Base-by-base conservation (phyloP, 305 asterid genomes). In the Fraxinus greggii region DNA sequence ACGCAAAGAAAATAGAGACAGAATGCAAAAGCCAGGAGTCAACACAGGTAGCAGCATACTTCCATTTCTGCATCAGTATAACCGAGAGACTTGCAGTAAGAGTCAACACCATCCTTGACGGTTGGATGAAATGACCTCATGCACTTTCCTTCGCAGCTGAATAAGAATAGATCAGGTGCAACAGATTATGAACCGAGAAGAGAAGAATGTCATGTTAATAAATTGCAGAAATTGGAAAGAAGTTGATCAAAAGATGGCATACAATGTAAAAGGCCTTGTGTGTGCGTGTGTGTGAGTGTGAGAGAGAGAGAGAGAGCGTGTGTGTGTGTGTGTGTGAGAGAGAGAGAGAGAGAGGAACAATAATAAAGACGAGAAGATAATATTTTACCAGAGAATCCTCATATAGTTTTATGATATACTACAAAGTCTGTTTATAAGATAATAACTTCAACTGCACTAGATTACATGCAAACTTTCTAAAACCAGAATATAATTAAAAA, bases 61-160 rank as follows among this genome's bases (percentile, higher is more conserved):
- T 87, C 89, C 70, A 88, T 76, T 85, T 92, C 88, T 69, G 78
- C 92, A n/a, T 82, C 82, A 35, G 92, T 86, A 35, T 89, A 89
- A 79, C 91, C 89, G 88, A 95, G 89, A 84, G 98, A 91, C 75
- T 77, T 83, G 78, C 98, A 95, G 17, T 72, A 65, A 35, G 98
- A 90, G 35, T 90, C 92, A 1, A 77, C 86, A 78, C 97, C 98
- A 83, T 89, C 92, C 82, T 85, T 87, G 73, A 24, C 32, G 33
- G 94, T 93, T 78, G 94, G 91, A 86, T 95, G 98, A 85, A 95
- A 95, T 72, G 98, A 89, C 90, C 98, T 90, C 94, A 92, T 82
- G 88, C 98, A 95, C 89, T 85, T 93, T 42, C 98, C 98, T 21
- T 93, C 98, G 26, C 98, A 95, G 77, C 98, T 95, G 88, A 76